These are phyloP conservation scores for Amanita thiersii DNA, from an alignment of 768 basidiomycete species.

Conservation along the genomic window DNA sequence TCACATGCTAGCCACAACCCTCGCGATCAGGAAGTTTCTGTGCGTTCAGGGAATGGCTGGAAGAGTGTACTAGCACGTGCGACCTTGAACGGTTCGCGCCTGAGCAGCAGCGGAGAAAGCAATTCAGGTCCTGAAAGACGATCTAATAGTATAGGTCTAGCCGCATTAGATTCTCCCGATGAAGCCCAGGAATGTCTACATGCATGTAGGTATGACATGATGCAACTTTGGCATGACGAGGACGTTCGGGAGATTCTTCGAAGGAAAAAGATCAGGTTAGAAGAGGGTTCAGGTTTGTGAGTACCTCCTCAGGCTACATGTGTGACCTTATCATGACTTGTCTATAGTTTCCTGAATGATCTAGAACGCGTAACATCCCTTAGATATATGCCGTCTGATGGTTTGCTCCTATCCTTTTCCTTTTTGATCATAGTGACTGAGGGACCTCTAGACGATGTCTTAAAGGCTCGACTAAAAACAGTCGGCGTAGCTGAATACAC, in stretches of 20 bases:
- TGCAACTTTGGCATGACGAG: slow-evolving; percentile 58
- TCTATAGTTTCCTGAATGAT: slow-evolving; percentile 60
- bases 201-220: slow-evolving; percentile 56
- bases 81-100: slow-evolving; percentile 24
- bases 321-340: slow-evolving; percentile 6
- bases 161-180: slow-evolving; percentile 38
- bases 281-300: slow-evolving; percentile 72
- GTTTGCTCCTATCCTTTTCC: slow-evolving; percentile 22
- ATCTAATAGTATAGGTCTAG: slow-evolving; percentile 37
- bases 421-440: background rate
- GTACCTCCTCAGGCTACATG: slow-evolving; percentile 21
- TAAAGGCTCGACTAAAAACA: slow-evolving; percentile 69
- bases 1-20: slow-evolving; percentile 9
- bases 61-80: slow-evolving; percentile 48
- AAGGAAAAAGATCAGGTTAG: slow-evolving; percentile 51
- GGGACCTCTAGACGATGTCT: slow-evolving; percentile 50
- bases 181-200: slow-evolving; percentile 56
- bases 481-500: slow-evolving; percentile 76
- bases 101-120: slow-evolving; percentile 15
- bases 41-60: slow-evolving; percentile 62
- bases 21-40: slow-evolving; percentile 45
- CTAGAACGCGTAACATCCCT: slow-evolving; percentile 57
- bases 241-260: slow-evolving; percentile 47
- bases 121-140: slow-evolving; percentile 17
- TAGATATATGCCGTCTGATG: slow-evolving; percentile 62